Evolutionary conservation across 768 basidiomycete species (phyloP).

Genomic region (Boletus huronensis): DNA sequence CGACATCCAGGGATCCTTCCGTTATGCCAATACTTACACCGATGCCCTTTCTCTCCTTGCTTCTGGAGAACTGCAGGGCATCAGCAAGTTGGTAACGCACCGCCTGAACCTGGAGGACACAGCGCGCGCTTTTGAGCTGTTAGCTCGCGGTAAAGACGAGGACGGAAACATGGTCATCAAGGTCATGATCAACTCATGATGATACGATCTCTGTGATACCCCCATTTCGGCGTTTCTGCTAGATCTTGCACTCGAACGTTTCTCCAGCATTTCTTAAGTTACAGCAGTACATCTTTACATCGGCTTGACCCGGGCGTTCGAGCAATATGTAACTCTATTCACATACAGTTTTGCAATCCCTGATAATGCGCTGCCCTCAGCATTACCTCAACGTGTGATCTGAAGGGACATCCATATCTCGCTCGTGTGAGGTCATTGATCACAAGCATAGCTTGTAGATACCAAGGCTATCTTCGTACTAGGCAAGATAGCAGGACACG

Average conservation of each 20-base stretch:
- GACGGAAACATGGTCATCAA: conserved; percentile 83
- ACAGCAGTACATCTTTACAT: conserved; percentile 12
- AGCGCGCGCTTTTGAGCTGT: conserved; percentile 75
- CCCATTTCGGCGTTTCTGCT: conserved; percentile 2
- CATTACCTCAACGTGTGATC: background rate
- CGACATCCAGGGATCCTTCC: conserved; percentile 89
- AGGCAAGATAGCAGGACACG: conserved; percentile 11
- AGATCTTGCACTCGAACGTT: conserved; percentile 7
- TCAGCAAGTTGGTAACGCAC: conserved; percentile 78
- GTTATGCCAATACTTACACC: conserved; percentile 87
- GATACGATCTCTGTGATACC: conserved; percentile 6
- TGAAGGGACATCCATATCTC: background rate
- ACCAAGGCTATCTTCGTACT: conserved; percentile 3
- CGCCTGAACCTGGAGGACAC: conserved; percentile 64
- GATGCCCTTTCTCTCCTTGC: conserved; percentile 74
- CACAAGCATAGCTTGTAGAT: background rate
- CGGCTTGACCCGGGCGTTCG: conserved; percentile 6
- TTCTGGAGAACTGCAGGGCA: conserved; percentile 59
- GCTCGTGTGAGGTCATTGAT: conserved; percentile 13
- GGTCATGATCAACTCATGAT: conserved; percentile 66
- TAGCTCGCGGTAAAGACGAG: conserved; percentile 74
- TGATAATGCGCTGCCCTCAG: background rate
- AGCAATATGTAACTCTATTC: conserved; percentile 26
- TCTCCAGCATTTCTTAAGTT: conserved; percentile 11
- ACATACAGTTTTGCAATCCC: conserved; percentile 6